Percentiles rank a stretch among this genome's conserved stretches.
Evolutionary conservation across 1,284 basidiomycete genomes (phyloP).

Genomic region (Malassezia yamatoensis): DNA sequence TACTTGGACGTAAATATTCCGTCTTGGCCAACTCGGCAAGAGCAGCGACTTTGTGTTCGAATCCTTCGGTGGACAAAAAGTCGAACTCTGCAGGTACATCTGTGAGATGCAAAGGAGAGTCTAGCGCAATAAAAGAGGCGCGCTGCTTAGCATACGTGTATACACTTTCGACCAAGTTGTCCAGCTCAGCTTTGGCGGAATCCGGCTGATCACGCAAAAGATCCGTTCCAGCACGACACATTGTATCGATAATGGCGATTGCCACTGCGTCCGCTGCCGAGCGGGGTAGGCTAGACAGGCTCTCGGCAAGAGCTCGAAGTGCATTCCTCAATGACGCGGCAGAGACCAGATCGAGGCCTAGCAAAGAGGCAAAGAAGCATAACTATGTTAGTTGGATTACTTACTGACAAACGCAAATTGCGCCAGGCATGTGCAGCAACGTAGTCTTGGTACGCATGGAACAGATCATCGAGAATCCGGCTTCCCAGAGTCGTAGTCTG

Average conservation of each 20-base stretch:
- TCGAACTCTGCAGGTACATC: conserved; percentile 14
- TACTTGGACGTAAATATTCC: conserved; percentile 27
- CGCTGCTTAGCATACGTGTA: conserved; percentile 28
- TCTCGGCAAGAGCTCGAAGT: conserved; percentile 68
- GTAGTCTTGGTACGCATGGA: conserved; percentile 36
- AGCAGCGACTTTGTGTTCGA: conserved; percentile 32
- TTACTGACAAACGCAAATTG: conserved; percentile 29
- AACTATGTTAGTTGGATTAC: conserved; percentile 8
- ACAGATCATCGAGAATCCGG: conserved; percentile 34
- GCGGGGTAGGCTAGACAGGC: conserved; percentile 53
- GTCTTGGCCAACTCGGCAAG: conserved; percentile 21
- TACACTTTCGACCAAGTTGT: conserved; percentile 31
- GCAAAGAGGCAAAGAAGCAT: conserved; percentile 46
- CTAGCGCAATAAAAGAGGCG: conserved; percentile 27
- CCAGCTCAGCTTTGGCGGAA: conserved; percentile 18
- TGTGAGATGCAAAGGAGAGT: conserved; percentile 21
- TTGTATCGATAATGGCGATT: conserved; percentile 72
- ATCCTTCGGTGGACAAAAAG: conserved; percentile 33
- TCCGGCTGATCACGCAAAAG: conserved; percentile 17
- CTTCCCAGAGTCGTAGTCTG: conserved; percentile 27
- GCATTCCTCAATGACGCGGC: conserved; percentile 65
- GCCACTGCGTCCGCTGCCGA: conserved; percentile 53
- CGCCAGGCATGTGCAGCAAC: conserved; percentile 43
- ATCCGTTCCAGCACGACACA: conserved; percentile 49
- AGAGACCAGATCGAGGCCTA: conserved; percentile 59